Conservation (phyloP, 2,329 filamentous ascomycete genomes). For the Diaporthe vexans region DNA sequence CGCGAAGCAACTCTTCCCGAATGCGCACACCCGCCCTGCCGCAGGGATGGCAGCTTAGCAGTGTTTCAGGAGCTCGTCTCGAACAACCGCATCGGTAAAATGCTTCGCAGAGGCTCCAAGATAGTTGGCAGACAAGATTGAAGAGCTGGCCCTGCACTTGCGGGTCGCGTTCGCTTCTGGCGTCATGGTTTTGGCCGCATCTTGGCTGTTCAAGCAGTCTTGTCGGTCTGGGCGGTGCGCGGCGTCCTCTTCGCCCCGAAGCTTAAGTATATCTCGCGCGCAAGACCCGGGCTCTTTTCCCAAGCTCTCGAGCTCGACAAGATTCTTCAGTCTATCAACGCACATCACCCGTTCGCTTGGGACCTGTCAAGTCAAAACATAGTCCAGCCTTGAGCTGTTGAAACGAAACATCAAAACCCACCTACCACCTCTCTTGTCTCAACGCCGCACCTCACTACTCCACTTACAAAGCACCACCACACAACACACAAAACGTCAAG, state of each 20-base stretch:
- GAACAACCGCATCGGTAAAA: conserved; percentile 18
- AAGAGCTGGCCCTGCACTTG: neutral
- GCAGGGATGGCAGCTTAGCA: conserved; percentile 35
- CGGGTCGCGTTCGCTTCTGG: conserved; percentile 11
- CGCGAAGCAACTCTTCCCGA: conserved; percentile 32
- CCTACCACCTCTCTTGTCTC: neutral
- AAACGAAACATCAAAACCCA: conserved; percentile 18
- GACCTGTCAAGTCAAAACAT: conserved; percentile 11
- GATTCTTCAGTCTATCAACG: conserved; percentile 2
- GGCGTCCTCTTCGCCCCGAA: conserved; percentile 29
- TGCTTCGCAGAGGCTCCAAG: neutral
- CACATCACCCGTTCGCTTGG: conserved; percentile 26
- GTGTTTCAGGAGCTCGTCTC: conserved; percentile 36
- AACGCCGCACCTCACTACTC: neutral
- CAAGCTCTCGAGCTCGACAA: conserved; percentile 9
- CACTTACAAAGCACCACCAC: neutral
- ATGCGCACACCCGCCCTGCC: conserved; percentile 9
- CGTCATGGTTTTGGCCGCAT: conserved; percentile 32
- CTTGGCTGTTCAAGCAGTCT: conserved; percentile 38
- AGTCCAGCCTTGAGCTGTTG: conserved; percentile 5
- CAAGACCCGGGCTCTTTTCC: conserved; percentile 6
- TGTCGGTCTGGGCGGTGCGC: conserved; percentile 30
- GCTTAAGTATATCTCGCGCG: conserved; percentile 32
- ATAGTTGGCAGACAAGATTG: neutral
- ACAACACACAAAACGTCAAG: neutral